phyloP scores from a whole-genome alignment of 1,139 yeast species.

The Suhomyces guaymorum region DNA sequence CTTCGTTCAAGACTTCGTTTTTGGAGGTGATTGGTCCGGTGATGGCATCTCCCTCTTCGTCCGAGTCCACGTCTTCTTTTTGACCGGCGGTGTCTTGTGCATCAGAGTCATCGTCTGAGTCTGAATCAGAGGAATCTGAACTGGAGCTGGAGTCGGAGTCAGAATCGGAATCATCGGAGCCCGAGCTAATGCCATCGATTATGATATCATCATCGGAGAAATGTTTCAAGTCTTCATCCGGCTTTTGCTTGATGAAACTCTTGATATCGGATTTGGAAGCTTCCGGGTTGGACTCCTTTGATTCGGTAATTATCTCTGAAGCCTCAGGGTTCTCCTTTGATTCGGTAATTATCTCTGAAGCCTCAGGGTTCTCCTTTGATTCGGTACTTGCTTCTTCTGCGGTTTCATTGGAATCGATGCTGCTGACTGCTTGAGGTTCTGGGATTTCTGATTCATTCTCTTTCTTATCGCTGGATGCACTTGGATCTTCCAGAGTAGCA shows the following conservation, averaged over 20 bases:
- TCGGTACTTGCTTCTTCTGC: too few species aligned
- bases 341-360: too few species aligned
- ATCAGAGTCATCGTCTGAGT: conserved; percentile 22
- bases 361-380: too few species aligned
- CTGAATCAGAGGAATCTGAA: conserved; percentile 24
- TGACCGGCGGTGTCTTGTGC: conserved; percentile 21
- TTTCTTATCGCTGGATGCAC: too few species aligned
- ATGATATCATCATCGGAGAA: conserved; percentile 27
- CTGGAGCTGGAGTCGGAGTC: conserved; percentile 18
- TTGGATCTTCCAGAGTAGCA: too few species aligned
- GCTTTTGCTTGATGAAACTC: conserved; percentile 11
- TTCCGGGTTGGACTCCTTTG: background rate
- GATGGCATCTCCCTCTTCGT: conserved; percentile 44
- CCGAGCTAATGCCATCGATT: conserved; percentile 19
- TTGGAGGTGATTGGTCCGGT: conserved; percentile 69
- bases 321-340: too few species aligned
- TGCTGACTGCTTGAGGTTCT: too few species aligned
- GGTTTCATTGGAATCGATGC: too few species aligned
- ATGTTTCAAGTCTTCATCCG: conserved; percentile 14
- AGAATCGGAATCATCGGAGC: conserved; percentile 24
- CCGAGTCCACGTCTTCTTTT: conserved; percentile 30
- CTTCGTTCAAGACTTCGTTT: conserved; percentile 72
- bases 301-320: too few species aligned
- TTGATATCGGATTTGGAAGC: conserved; percentile 1
- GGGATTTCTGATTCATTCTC: too few species aligned